phyloP scores from a whole-genome alignment of 1,284 basidiomycete genomes.

The Athelia psychrophila region DNA sequence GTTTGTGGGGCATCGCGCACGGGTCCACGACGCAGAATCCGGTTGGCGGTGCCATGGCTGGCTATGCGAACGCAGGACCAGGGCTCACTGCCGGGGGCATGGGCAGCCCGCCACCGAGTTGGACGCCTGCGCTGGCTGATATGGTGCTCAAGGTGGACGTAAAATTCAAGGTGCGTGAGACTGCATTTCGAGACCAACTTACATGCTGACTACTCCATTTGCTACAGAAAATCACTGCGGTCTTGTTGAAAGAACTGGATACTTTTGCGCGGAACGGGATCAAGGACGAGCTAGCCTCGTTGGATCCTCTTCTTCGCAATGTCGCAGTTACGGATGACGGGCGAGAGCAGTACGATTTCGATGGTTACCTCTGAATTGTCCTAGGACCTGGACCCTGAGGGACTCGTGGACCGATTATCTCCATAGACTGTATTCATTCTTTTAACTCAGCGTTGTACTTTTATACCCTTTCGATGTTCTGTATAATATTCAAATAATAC shows the following conservation, averaged over 20 bases:
- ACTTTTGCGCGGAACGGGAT: slow-evolving; percentile 75
- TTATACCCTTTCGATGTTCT: too few species aligned
- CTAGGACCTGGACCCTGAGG: too few species aligned
- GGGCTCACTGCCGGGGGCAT: slow-evolving; percentile 33
- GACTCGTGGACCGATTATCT: too few species aligned
- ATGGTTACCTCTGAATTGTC: slow-evolving; percentile 36
- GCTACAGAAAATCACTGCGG: slow-evolving; percentile 72
- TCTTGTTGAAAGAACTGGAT: slow-evolving; percentile 80
- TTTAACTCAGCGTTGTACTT: too few species aligned
- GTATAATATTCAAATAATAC: too few species aligned
- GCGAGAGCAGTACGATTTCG: slow-evolving; percentile 46
- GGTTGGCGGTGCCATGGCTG: slow-evolving; percentile 16
- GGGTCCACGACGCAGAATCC: slow-evolving; percentile 28
- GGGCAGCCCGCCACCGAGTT: slow-evolving; percentile 54
- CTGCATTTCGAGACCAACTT: slow-evolving; percentile 5
- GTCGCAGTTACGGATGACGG: slow-evolving; percentile 36
- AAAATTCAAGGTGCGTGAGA: slow-evolving; percentile 68
- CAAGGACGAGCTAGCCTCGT: slow-evolving; percentile 74
- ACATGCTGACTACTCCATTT: slow-evolving; percentile 1
- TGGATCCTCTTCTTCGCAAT: slow-evolving; percentile 74
- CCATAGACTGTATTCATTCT: too few species aligned
- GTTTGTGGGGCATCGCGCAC: slow-evolving; percentile 71
- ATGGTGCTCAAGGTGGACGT: slow-evolving; percentile 76
- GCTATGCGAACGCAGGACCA: slow-evolving; percentile 17
- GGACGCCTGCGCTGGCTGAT: slow-evolving; percentile 65